A percentile compares a stretch with the other conserved stretches of the same genome.
Evolutionary conservation across 192 early-diverging fungal genomes (phyloP).

Genomic region (Blastocladiella britannica): DNA sequence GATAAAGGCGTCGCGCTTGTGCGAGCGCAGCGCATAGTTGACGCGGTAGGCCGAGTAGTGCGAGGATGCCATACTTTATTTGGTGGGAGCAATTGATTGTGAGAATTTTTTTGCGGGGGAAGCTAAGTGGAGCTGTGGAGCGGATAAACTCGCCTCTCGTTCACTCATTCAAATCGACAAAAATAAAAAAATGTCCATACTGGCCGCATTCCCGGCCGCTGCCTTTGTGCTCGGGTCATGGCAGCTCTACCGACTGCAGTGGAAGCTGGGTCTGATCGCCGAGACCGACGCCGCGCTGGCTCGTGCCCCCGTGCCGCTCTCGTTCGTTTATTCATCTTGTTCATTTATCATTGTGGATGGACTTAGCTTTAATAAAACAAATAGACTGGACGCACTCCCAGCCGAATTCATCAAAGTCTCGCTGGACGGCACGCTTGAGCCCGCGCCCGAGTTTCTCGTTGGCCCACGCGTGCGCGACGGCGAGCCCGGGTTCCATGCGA

Average conservation of each 20-base stretch:
- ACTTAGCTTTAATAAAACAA: constrained; percentile 2
- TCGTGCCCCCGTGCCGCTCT: constrained; percentile 38
- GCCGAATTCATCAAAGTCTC: constrained; percentile 17
- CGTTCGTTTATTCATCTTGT: background rate
- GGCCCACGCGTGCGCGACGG: constrained; percentile 54
- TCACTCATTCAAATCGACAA: too few species aligned
- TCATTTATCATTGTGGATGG: background rate
- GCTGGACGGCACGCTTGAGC: constrained; percentile 42
- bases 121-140: too few species aligned
- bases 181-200: constrained; percentile 4
- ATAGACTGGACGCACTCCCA: background rate
- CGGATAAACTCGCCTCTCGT: too few species aligned
- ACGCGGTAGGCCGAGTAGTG: constrained; percentile 12
- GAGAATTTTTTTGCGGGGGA: too few species aligned
- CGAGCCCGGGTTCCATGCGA: constrained; percentile 45
- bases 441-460: constrained; percentile 60
- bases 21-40: constrained; percentile 38
- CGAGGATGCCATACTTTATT: too few species aligned
- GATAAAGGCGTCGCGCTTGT: constrained; percentile 78
- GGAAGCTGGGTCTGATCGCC: constrained; percentile 70
- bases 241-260: constrained; percentile 71
- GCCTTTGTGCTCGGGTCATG: constrained; percentile 60
- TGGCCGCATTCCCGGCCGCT: constrained; percentile 27
- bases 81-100: too few species aligned
- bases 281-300: constrained; percentile 35